Conservation (phyloP, 495 filamentous ascomycete species). For the Thermothielavioides terrestris region DNA sequence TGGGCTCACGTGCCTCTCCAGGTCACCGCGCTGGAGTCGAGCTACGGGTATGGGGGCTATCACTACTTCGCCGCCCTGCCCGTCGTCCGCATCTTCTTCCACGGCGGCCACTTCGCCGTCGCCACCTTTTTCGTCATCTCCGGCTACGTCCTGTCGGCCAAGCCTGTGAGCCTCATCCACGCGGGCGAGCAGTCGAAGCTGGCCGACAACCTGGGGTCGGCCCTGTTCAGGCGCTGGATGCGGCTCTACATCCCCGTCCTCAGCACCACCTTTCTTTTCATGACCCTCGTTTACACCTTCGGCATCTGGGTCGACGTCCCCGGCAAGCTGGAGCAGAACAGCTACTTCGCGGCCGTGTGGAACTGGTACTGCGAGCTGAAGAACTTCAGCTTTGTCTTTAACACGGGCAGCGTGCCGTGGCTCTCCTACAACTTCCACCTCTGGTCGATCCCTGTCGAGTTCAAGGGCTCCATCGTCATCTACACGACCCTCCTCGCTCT, state of each 20-base stretch:
- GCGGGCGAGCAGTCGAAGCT: slow-evolving; percentile 34
- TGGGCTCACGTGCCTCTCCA: slow-evolving; percentile 27
- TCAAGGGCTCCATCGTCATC: slow-evolving; percentile 39
- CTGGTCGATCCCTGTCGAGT: slow-evolving; percentile 38
- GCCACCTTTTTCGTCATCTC: slow-evolving; percentile 44
- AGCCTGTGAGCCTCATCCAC: slow-evolving; percentile 43
- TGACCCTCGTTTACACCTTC: slow-evolving; percentile 43
- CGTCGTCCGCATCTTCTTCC: slow-evolving; percentile 31
- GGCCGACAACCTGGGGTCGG: slow-evolving; percentile 24
- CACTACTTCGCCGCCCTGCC: slow-evolving; percentile 36
- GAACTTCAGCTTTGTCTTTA: slow-evolving; percentile 51
- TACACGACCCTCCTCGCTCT: slow-evolving; percentile 38
- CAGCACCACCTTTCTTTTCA: slow-evolving; percentile 40
- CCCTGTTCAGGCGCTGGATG: slow-evolving; percentile 30
- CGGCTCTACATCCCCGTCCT: slow-evolving; percentile 31
- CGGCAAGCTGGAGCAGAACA: slow-evolving; percentile 23
- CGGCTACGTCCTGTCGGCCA: slow-evolving; percentile 43
- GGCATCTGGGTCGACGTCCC: slow-evolving; percentile 30
- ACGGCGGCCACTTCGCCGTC: slow-evolving; percentile 46
- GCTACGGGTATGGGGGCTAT: slow-evolving; percentile 25
- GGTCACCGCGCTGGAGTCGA: slow-evolving; percentile 23
- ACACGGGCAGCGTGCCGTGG: slow-evolving; percentile 30
- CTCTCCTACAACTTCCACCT: slow-evolving; percentile 34
- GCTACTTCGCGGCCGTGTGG: slow-evolving; percentile 39
- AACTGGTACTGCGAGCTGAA: slow-evolving; percentile 52